phyloP scores from a whole-genome alignment of 495 filamentous ascomycete genomes.

The Xylaria intraflava region DNA sequence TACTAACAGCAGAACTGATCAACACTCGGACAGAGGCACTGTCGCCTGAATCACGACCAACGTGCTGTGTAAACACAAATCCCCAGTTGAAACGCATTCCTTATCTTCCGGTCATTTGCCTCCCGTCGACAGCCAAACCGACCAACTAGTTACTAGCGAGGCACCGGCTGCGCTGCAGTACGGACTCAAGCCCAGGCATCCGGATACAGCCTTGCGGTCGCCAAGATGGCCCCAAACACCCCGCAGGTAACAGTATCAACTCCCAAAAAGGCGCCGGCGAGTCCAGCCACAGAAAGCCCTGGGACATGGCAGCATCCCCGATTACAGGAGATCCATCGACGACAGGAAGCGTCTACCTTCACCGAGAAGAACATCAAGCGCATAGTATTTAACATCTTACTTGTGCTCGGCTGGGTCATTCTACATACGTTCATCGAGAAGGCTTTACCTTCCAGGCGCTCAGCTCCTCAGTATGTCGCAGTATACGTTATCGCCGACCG shows the following conservation, averaged over 20 bases:
- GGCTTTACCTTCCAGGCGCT: conserved; percentile 21
- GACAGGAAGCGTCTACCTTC: conserved; percentile 68
- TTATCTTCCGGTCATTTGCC: conserved; percentile 2
- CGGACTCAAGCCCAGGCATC: not conserved
- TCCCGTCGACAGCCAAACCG: conserved; percentile 14
- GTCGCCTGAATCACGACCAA: not conserved
- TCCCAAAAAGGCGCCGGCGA: conserved; percentile 32
- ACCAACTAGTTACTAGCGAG: not conserved
- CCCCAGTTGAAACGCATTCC: not conserved
- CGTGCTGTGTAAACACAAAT: no score
- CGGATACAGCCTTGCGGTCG: not conserved
- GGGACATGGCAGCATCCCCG: conserved; percentile 87
- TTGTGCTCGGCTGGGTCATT: conserved; percentile 43
- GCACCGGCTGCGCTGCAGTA: not conserved
- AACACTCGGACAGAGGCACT: not conserved
- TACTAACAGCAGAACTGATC: conserved; percentile 14
- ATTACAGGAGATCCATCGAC: conserved; percentile 66
- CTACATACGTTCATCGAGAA: conserved; percentile 19
- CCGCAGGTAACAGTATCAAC: conserved; percentile 30
- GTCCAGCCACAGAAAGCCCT: conserved; percentile 43
- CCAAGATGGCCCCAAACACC: conserved; percentile 16
- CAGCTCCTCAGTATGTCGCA: conserved; percentile 16
- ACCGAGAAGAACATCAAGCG: conserved; percentile 59
- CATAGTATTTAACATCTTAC: conserved; percentile 56
- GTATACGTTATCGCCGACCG: not conserved